Base-by-base conservation (phyloP, 306 rosid genomes). In the Vicia sativa region DNA sequence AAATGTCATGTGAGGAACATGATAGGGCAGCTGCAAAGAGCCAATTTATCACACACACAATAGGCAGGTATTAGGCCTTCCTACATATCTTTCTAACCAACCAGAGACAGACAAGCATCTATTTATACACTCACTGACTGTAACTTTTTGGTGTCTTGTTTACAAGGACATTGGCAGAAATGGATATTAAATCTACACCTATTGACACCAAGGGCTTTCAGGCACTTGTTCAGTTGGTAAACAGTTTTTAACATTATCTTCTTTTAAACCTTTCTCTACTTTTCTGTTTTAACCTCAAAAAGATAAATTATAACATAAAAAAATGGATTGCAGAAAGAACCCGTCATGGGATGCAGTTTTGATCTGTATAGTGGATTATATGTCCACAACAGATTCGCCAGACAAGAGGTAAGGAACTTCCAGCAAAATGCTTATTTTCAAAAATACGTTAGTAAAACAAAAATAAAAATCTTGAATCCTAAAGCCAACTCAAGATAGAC, bases 1-100 rank as follows among this genome's bases (percentile, higher is more conserved):
- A 83, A 57, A 85, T 87, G 85, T 48, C 88, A 26, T 85, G 90
- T 49, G 85, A 81, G 72, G 95, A 81, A 54, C 95, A 87, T 67
- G 95, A 87, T 74, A 77, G 70, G 77, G 19, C 79, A 44, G 88
- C 90, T 49, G 90, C 95, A 0, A 83, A 67, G 68, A 85, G 87
- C 75, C 95, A 87, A 70, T 85, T 87, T 64, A 48, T 85, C 31
- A 81, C 95, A 11, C 95, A 87, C 80, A 74, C 85, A 9, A 79
- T 87, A 48, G 90, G 87, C 53, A 85, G 95, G 95, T 85, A 84
- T 14, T n/a, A n/a, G n/a, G 25, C 1, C 62, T 10, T 54, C 65
- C 42, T 14, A 14, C 58, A 2, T 2, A 18, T 31, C 19, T 31
- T 39, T 39, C 34, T 45, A 42, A 71, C 4, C 38, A 52, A 31